phyloP scores from a whole-genome alignment of 2,329 filamentous ascomycete genomes.

The Botrytis paeoniae region DNA sequence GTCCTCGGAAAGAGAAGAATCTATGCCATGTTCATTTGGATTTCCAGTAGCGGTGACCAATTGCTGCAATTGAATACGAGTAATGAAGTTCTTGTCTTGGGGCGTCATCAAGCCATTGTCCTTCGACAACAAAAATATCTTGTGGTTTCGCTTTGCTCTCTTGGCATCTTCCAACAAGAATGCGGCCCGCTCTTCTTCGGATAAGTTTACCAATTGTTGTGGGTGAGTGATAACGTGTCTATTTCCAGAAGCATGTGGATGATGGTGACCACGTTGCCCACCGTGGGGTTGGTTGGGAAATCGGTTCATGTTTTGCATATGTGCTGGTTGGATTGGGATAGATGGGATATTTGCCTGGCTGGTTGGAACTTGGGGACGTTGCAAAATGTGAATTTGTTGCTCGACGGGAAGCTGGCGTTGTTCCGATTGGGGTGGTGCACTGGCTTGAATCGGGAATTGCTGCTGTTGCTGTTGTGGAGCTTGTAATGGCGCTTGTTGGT shows the following conservation, averaged over 20 bases:
- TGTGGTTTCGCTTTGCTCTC: slow-evolving; percentile 95
- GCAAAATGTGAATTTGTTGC: slow-evolving; percentile 34
- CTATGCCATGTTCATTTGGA: slow-evolving; percentile 72
- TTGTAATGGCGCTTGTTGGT: slow-evolving; percentile 27
- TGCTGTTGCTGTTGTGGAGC: slow-evolving; percentile 33
- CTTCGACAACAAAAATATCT: slow-evolving; percentile 89
- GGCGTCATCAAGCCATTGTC: slow-evolving; percentile 98
- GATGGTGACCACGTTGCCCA: slow-evolving; percentile 38
- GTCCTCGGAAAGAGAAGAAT: slow-evolving; percentile 82
- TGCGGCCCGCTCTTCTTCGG: slow-evolving; percentile 78
- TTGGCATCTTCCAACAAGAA: slow-evolving; percentile 90
- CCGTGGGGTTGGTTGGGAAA: slow-evolving; percentile 48
- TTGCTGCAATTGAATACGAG: slow-evolving; percentile 94
- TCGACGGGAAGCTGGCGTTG: slow-evolving; percentile 23
- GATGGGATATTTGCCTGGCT: slow-evolving; percentile 41
- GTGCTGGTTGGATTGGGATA: slow-evolving; percentile 58
- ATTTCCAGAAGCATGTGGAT: slow-evolving; percentile 40
- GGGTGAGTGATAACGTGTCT: slow-evolving; percentile 63
- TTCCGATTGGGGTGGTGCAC: slow-evolving; percentile 32
- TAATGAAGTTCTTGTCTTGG: slow-evolving; percentile 99
- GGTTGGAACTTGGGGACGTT: slow-evolving; percentile 31
- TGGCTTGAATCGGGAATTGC: slow-evolving; percentile 31
- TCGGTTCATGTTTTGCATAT: slow-evolving; percentile 76
- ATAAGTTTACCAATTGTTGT: slow-evolving; percentile 71
- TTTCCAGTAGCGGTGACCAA: slow-evolving; percentile 90